phyloP scores from a whole-genome alignment of 2,329 filamentous ascomycete genomes.

The Chrysoporthe cubensis region DNA sequence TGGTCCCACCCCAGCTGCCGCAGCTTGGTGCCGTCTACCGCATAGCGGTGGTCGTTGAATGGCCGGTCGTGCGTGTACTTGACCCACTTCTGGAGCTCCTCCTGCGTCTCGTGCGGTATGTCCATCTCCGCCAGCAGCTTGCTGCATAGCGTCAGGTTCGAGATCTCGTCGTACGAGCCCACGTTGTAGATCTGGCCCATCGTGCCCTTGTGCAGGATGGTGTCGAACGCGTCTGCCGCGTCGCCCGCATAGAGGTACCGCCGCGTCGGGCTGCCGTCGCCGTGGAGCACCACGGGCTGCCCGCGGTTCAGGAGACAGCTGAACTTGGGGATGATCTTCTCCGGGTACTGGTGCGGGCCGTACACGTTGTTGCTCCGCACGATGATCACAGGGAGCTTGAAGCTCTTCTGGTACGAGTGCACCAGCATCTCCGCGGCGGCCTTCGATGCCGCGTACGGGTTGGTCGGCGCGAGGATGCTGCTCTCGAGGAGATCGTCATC shows the following conservation, averaged over 20 bases:
- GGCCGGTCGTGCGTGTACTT: conserved; percentile 78
- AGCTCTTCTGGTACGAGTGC: conserved; percentile 84
- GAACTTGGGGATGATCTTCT: conserved; percentile 87
- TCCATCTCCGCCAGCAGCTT: conserved; percentile 67
- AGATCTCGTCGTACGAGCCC: conserved; percentile 76
- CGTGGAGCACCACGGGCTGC: conserved; percentile 73
- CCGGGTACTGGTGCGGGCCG: conserved; percentile 81
- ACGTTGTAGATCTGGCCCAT: conserved; percentile 83
- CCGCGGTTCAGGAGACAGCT: conserved; percentile 70
- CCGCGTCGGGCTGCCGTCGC: conserved; percentile 74
- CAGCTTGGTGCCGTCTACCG: conserved; percentile 72
- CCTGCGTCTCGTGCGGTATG: conserved; percentile 53
- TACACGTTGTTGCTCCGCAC: conserved; percentile 86
- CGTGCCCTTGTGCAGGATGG: conserved; percentile 76
- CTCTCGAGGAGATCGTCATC: conserved; percentile 74
- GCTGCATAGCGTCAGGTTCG: conserved; percentile 70
- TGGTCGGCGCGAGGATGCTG: conserved; percentile 77
- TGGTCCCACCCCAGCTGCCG: conserved; percentile 70
- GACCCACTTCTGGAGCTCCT: conserved; percentile 66
- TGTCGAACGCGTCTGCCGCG: conserved; percentile 81
- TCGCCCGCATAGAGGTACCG: conserved; percentile 80
- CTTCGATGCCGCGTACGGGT: conserved; percentile 81
- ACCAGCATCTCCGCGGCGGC: conserved; percentile 84
- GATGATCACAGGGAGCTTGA: conserved; percentile 79
- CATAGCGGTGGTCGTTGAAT: conserved; percentile 77